Conservation (phyloP, 768 basidiomycete species). For the Leccinum longicurvipes region DNA sequence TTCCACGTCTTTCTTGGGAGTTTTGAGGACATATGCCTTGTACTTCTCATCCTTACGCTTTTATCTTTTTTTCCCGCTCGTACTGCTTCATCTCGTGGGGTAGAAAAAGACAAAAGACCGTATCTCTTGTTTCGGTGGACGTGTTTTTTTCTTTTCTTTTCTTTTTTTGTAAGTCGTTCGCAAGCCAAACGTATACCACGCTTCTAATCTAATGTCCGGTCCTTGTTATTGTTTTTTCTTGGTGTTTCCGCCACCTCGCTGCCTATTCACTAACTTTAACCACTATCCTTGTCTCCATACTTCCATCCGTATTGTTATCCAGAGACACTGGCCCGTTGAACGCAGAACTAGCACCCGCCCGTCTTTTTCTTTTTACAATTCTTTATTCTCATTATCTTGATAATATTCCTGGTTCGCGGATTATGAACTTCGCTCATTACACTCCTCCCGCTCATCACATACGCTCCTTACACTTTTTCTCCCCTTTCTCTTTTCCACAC, state of each 20-base stretch:
- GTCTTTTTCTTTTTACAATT: neutral
- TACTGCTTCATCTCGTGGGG: conserved; percentile 13
- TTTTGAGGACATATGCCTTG: conserved; percentile 7
- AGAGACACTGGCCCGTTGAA: neutral
- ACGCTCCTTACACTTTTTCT: neutral
- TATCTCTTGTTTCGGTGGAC: conserved; percentile 5
- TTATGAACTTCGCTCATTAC: conserved; percentile 11
- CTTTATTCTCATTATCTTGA: neutral
- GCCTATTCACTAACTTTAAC: neutral
- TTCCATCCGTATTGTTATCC: conserved; percentile 6
- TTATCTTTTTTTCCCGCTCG: neutral
- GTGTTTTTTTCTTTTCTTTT: neutral
- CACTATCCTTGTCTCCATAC: neutral
- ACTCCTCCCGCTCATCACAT: neutral
- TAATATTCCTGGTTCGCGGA: conserved; percentile 4
- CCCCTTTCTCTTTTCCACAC: neutral
- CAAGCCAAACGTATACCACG: conserved; percentile 18
- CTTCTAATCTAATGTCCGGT: conserved; percentile 11
- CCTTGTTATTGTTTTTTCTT: neutral
- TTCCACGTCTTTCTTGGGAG: neutral
- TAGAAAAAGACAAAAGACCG: neutral
- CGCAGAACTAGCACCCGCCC: conserved; percentile 9
- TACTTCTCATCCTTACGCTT: conserved; percentile 1
- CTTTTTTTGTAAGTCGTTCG: conserved; percentile 6
- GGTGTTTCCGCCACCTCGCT: neutral